Conservation (phyloP, 2,329 filamentous ascomycete species). For the Lithohypha guttulata region DNA sequence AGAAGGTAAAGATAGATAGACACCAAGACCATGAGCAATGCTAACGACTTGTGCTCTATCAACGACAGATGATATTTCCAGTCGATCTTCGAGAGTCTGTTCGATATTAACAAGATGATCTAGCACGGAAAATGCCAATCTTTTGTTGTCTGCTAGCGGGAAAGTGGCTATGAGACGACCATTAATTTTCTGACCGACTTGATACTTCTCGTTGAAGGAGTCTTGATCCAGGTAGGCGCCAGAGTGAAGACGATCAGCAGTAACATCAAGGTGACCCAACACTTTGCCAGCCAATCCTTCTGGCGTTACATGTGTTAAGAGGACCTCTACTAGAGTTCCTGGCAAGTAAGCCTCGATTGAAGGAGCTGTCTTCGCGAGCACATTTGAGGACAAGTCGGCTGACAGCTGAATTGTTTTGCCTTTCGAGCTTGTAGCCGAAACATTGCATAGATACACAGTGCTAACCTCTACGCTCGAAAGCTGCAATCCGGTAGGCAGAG, state of each 20-base stretch:
- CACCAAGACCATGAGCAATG: conserved; percentile 67
- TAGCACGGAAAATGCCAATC: conserved; percentile 77
- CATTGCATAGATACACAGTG: conserved; percentile 71
- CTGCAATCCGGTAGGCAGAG: conserved; percentile 57
- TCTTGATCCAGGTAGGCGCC: conserved; percentile 61
- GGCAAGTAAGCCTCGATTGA: conserved; percentile 85
- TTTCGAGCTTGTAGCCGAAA: conserved; percentile 62
- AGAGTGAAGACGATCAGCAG: conserved; percentile 82
- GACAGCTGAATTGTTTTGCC: conserved; percentile 82
- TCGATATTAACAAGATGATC: conserved; percentile 68
- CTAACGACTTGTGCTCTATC: conserved; percentile 70
- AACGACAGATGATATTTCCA: conserved; percentile 59
- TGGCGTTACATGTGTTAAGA: conserved; percentile 63
- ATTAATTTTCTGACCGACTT: conserved; percentile 72
- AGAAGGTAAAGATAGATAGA: conserved; percentile 65
- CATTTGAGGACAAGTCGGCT: conserved; percentile 44
- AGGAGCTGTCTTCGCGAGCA: conserved; percentile 61
- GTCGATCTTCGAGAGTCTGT: conserved; percentile 37
- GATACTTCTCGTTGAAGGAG: conserved; percentile 56
- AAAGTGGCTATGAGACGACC: conserved; percentile 83
- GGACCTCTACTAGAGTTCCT: conserved; percentile 76
- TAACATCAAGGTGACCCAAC: conserved; percentile 82
- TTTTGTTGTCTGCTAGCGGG: conserved; percentile 64
- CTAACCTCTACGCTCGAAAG: conserved; percentile 67
- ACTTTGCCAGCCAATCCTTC: conserved; percentile 80